phyloP scores from a whole-genome alignment of 169 alveolate species.

The Eimeria zaria region DNA sequence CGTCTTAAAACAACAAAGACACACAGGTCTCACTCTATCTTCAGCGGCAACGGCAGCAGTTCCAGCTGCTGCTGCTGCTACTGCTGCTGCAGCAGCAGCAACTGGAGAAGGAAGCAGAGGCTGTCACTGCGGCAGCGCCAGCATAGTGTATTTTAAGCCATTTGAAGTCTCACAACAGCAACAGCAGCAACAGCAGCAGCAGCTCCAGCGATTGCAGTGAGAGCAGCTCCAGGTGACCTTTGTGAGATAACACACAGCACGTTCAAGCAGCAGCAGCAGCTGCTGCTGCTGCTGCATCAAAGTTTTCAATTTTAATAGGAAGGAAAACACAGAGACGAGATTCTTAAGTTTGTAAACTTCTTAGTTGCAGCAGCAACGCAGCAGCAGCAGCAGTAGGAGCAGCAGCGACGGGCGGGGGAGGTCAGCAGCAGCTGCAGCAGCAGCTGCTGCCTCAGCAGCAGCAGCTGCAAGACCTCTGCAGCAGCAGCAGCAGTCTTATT shows the following conservation, averaged over 20 bases:
- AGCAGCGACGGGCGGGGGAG: not conserved
- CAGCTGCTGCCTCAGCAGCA: not conserved
- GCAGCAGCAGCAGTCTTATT: not conserved
- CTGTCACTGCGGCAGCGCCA: too few relatives aligned
- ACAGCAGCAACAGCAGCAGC: constrained; percentile 5
- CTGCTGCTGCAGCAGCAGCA: not conserved
- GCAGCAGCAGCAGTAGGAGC: not conserved
- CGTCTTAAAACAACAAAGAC: not conserved
- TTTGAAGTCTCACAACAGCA: not conserved
- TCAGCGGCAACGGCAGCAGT: not conserved
- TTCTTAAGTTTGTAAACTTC: too few relatives aligned
- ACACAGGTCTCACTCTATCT: not conserved
- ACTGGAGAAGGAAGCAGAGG: not conserved
- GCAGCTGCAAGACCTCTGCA: constrained; percentile 1
- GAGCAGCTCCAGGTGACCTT: constrained; percentile 6
- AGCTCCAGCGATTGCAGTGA: not conserved
- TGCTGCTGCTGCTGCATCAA: constrained; percentile 9
- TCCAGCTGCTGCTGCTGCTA: not conserved
- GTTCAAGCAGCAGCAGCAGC: not conserved
- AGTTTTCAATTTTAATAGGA: not conserved
- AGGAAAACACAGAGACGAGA: not conserved
- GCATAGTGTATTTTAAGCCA: too few relatives aligned
- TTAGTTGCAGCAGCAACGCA: not conserved
- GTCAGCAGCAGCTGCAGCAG: not conserved
- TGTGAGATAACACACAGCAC: not conserved